These are phyloP conservation scores for Botrytis tulipae DNA, from an alignment of 2,329 filamentous ascomycete genomes.

Conservation along the genomic window DNA sequence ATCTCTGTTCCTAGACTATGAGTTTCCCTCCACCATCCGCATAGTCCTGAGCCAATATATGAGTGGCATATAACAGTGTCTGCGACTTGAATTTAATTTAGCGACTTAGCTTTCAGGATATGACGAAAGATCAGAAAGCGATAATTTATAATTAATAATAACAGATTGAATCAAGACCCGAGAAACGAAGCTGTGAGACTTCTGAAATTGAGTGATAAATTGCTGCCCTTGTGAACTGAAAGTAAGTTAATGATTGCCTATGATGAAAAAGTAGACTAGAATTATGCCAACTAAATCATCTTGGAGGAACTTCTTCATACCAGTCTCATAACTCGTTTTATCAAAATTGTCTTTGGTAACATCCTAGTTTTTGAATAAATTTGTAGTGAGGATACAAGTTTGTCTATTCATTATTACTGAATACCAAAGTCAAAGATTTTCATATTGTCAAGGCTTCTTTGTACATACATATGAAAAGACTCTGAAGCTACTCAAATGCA, in stretches of 20 bases:
- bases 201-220: neutral
- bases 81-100: neutral
- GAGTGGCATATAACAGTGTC: neutral
- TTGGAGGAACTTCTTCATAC: neutral
- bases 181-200: neutral
- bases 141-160: neutral
- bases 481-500: neutral
- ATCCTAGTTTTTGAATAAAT: neutral
- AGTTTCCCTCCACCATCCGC: too few relatives aligned
- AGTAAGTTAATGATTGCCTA: too few relatives aligned
- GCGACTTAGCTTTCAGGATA: neutral
- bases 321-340: neutral
- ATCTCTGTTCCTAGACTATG: neutral
- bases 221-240: neutral
- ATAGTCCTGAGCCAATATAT: too few relatives aligned
- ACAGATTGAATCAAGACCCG: neutral
- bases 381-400: accelerated
- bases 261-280: neutral
- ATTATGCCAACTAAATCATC: neutral
- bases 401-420: neutral
- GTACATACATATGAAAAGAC: too few relatives aligned
- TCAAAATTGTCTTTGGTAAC: neutral
- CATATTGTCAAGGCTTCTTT: neutral
- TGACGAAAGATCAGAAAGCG: neutral
- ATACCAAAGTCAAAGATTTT: neutral